A percentile compares a stretch with the other conserved stretches of the same genome.
Evolutionary conservation across 1,284 basidiomycete species (phyloP).

Genomic region (Malassezia sympodialis): DNA sequence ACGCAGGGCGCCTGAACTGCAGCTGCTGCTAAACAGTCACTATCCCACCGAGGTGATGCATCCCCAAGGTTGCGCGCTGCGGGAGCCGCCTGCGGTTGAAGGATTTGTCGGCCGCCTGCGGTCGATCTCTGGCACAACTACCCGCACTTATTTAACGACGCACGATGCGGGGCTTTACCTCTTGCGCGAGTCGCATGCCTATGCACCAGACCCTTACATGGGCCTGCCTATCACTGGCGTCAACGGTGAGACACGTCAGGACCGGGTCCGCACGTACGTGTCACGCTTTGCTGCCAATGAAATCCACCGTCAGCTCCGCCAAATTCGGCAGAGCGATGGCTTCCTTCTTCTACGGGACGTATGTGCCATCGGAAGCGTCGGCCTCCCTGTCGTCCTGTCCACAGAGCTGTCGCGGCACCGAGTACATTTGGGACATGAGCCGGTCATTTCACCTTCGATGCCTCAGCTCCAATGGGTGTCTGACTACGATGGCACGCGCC

Average conservation of each 20-base stretch:
- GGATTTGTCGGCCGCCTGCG: constrained; percentile 64
- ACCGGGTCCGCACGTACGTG: constrained; percentile 43
- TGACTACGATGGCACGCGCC: constrained; percentile 15
- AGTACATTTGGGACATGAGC: not conserved
- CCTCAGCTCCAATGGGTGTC: not conserved
- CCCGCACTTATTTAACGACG: constrained; percentile 60
- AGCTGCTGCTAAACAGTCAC: constrained; percentile 63
- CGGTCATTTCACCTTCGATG: not conserved
- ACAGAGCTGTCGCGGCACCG: constrained; percentile 1
- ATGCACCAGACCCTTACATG: constrained; percentile 54
- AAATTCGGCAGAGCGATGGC: constrained; percentile 60
- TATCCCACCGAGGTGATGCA: constrained; percentile 55
- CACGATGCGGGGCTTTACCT: constrained; percentile 67
- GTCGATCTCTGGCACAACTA: constrained; percentile 57
- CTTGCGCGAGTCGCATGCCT: constrained; percentile 54
- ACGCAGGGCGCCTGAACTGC: constrained; percentile 51
- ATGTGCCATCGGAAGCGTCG: constrained; percentile 55
- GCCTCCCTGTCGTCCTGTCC: constrained; percentile 14
- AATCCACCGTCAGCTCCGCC: constrained; percentile 56
- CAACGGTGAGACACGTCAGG: constrained; percentile 24
- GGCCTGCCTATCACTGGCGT: constrained; percentile 20
- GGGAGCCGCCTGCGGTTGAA: constrained; percentile 66
- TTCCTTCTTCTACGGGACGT: constrained; percentile 63
- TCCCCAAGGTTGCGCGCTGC: constrained; percentile 55
- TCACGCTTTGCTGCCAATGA: constrained; percentile 34